Percentiles rank a stretch among this genome's conserved stretches.
Evolutionary conservation across 176 grass and related monocot genomes (phyloP).

Genomic region (Alopecurus myosuroides): DNA sequence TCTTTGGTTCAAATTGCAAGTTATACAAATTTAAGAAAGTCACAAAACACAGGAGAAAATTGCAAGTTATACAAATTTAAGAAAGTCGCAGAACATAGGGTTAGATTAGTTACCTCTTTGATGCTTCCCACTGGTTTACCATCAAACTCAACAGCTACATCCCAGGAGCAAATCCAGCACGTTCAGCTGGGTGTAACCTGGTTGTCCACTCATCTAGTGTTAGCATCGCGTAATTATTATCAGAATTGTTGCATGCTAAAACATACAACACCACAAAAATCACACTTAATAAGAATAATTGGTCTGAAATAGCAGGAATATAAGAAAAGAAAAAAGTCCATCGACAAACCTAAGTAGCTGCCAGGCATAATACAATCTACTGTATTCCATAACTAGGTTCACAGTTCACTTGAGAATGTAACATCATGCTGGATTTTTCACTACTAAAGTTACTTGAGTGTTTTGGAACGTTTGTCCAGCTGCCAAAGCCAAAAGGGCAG

Average conservation of each 20-base stretch:
- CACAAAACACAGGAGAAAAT: too few species aligned
- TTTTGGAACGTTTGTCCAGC: not conserved
- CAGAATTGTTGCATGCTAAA: not conserved
- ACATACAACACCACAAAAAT: not conserved
- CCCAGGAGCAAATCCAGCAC: slow-evolving; percentile 76
- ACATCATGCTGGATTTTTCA: not conserved
- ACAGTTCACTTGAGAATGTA: not conserved
- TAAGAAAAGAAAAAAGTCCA: not conserved
- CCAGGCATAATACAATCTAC: not conserved
- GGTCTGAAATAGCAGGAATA: not conserved
- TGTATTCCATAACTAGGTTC: not conserved
- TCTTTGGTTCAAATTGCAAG: too few species aligned
- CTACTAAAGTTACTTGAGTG: not conserved
- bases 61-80: not conserved
- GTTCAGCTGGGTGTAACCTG: slow-evolving; percentile 78
- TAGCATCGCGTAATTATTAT: not conserved
- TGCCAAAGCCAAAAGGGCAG: too few species aligned
- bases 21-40: too few species aligned
- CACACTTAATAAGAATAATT: not conserved
- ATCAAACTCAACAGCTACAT: slow-evolving; percentile 69
- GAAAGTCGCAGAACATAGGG: not conserved
- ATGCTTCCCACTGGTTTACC: slow-evolving; percentile 60
- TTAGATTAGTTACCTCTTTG: slow-evolving; percentile 62
- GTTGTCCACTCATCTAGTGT: slow-evolving; percentile 29
- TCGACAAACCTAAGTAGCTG: not conserved